Conservation (phyloP, 495 filamentous ascomycete species). For the Neurospora sp. region DNA sequence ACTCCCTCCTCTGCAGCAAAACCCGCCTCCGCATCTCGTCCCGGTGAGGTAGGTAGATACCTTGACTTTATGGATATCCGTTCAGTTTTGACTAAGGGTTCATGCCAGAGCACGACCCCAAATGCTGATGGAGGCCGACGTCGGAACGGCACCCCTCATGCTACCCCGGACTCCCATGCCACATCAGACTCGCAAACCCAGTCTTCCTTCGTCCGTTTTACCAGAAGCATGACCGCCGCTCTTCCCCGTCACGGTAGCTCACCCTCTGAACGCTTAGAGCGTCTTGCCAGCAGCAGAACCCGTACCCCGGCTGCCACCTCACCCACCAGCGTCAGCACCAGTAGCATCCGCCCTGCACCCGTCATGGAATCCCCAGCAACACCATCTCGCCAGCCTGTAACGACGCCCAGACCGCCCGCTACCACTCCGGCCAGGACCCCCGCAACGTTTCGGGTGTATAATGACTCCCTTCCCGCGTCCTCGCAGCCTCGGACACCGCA, state of each 20-base stretch:
- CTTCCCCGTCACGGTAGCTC: not conserved
- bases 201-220: not conserved
- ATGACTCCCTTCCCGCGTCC: conserved; percentile 38
- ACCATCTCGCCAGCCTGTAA: not conserved
- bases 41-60: not conserved
- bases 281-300: not conserved
- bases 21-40: not conserved
- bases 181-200: not conserved
- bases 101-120: not conserved
- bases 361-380: not conserved
- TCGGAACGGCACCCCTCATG: too few relatives aligned
- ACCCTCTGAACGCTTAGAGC: not conserved
- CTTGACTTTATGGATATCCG: not conserved
- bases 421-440: not conserved
- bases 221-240: not conserved
- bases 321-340: not conserved
- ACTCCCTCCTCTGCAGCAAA: not conserved
- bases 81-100: not conserved
- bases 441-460: conserved; percentile 30
- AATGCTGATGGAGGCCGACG: not conserved
- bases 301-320: not conserved
- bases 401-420: not conserved
- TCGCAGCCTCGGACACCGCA: conserved; percentile 47
- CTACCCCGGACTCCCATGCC: not conserved
- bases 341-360: not conserved